Evolutionary conservation across 1,139 yeast species (phyloP).

Genomic region (Yamadazyma diddensiae): DNA sequence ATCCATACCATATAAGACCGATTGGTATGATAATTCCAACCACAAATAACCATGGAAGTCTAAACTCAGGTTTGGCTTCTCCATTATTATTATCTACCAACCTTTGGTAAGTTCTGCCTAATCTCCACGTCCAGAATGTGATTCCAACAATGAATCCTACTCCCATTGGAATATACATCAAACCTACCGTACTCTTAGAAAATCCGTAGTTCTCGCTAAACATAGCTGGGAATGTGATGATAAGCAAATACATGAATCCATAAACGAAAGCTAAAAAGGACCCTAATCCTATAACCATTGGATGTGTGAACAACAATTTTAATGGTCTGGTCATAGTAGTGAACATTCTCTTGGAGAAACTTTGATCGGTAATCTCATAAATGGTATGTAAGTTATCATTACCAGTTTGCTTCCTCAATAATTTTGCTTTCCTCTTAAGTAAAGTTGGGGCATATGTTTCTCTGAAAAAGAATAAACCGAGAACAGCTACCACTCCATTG

Average conservation of each 20-base stretch:
- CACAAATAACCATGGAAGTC: conserved; percentile 40
- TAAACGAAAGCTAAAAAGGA: conserved; percentile 47
- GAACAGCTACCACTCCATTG: conserved; percentile 37
- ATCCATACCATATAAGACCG: conserved; percentile 46
- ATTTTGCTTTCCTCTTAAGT: conserved; percentile 29
- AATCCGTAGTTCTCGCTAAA: conserved; percentile 34
- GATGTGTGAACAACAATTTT: conserved; percentile 40
- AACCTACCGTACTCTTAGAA: conserved; percentile 32
- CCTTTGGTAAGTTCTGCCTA: conserved; percentile 29
- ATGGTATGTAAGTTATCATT: conserved; percentile 41
- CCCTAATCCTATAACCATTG: conserved; percentile 45
- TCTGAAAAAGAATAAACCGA: conserved; percentile 32
- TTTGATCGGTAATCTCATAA: conserved; percentile 40
- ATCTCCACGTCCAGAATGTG: conserved; percentile 33
- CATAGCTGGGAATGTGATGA: conserved; percentile 42
- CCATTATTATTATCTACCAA: conserved; percentile 33
- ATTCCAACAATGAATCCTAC: conserved; percentile 42
- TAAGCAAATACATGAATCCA: conserved; percentile 47
- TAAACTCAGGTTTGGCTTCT: conserved; percentile 40
- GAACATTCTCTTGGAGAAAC: conserved; percentile 27
- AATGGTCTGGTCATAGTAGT: conserved; percentile 39
- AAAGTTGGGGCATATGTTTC: conserved; percentile 44
- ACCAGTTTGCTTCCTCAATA: conserved; percentile 34
- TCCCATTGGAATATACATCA: conserved; percentile 48
- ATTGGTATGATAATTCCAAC: conserved; percentile 37